phyloP scores from a whole-genome alignment of 768 basidiomycete species.

The Russula earlei region DNA sequence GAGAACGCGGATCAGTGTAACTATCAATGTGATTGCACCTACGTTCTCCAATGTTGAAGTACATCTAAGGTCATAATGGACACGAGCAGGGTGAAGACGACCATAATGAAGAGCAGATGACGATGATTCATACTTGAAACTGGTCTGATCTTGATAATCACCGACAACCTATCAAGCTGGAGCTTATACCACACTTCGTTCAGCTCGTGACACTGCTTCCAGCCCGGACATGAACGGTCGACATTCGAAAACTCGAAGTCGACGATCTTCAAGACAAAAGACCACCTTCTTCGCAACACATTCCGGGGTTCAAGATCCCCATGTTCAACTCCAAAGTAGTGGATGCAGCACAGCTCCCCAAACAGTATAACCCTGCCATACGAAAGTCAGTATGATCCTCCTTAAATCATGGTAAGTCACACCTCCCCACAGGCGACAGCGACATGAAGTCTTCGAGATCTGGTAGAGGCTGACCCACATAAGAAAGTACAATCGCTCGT shows the following conservation, averaged over 20 bases:
- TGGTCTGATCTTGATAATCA: too few species aligned
- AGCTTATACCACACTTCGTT: not conserved
- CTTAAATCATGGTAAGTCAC: not conserved
- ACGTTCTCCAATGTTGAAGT: too few species aligned
- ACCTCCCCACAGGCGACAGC: not conserved
- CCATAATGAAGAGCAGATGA: too few species aligned
- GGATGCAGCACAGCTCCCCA: not conserved
- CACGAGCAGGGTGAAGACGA: too few species aligned
- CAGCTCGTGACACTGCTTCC: not conserved
- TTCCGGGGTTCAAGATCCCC: not conserved
- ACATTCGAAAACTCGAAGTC: not conserved
- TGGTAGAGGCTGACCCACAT: not conserved
- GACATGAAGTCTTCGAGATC: not conserved
- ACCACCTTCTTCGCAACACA: not conserved
- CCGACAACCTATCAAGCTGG: not conserved
- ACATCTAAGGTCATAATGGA: too few species aligned
- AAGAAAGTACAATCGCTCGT: not conserved
- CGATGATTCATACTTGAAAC: too few species aligned
- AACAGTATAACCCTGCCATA: not conserved
- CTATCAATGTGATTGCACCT: too few species aligned
- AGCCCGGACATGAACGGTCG: not conserved
- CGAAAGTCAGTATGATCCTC: not conserved
- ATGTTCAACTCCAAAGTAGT: not conserved
- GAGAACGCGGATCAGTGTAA: too few species aligned
- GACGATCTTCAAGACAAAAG: not conserved